These are phyloP conservation scores for Zasmidium cellare DNA, from an alignment of 2,329 filamentous ascomycete genomes.

Conservation along the genomic window DNA sequence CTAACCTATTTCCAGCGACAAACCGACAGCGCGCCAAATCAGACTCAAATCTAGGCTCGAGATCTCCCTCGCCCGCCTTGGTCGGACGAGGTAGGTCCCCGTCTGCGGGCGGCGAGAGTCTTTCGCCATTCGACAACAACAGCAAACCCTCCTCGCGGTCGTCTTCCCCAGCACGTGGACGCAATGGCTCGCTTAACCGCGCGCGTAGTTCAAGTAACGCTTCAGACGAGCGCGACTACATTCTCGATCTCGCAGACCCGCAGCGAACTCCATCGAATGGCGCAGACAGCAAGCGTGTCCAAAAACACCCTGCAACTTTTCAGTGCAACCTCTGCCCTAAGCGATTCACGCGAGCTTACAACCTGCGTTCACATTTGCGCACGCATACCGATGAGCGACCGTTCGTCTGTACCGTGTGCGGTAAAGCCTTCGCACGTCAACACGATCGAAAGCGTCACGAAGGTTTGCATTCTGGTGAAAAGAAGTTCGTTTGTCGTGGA, in stretches of 20 bases:
- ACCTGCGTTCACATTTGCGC: slow-evolving; percentile 88
- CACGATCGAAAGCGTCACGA: slow-evolving; percentile 98
- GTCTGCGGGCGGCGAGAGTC: slow-evolving; percentile 36
- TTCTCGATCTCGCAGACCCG: slow-evolving; percentile 87
- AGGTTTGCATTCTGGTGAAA: slow-evolving; percentile 92
- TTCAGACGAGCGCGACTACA: slow-evolving; percentile 67
- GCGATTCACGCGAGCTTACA: slow-evolving; percentile 94
- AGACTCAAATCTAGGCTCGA: slow-evolving; percentile 56
- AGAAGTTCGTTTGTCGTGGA: slow-evolving; percentile 96
- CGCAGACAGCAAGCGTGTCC: slow-evolving; percentile 71
- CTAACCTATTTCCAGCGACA: slow-evolving; percentile 13
- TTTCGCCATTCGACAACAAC: slow-evolving; percentile 44
- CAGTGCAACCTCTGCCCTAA: slow-evolving; percentile 93
- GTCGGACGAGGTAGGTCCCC: slow-evolving; percentile 36
- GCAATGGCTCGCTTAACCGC: slow-evolving; percentile 38
- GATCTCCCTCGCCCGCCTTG: slow-evolving; percentile 43
- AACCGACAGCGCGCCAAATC: slow-evolving; percentile 61
- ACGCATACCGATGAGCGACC: slow-evolving; percentile 97
- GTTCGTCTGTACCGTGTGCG: slow-evolving; percentile 95
- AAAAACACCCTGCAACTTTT: slow-evolving; percentile 97
- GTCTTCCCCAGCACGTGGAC: slow-evolving; percentile 39
- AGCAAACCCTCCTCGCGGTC: slow-evolving; percentile 41
- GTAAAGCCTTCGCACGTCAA: slow-evolving; percentile 95
- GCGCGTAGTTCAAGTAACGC: slow-evolving; percentile 53
- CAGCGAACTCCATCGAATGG: slow-evolving; percentile 71